Percentiles rank a stretch among this genome's conserved stretches.
phyloP scores from a whole-genome alignment of 169 alveolate genomes.

The Eimeria nieschulzi region DNA sequence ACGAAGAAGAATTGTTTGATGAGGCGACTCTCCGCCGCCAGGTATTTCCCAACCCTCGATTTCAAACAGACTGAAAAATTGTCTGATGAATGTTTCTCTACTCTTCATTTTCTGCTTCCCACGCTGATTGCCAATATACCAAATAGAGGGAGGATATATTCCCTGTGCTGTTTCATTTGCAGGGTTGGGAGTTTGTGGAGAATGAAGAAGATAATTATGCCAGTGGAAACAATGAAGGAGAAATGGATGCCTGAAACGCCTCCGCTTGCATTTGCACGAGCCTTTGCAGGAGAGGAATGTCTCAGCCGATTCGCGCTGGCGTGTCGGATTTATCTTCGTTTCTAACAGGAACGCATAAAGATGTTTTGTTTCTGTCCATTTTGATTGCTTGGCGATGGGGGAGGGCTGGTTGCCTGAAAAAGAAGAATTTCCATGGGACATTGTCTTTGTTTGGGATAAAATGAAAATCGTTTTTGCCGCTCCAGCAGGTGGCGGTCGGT shows the following conservation, averaged over 20 bases:
- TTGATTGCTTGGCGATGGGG: too few relatives aligned
- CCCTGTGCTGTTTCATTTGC: neutral
- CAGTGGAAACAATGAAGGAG: neutral
- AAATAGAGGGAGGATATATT: neutral
- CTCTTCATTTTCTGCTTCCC: neutral
- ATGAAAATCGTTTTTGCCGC: too few relatives aligned
- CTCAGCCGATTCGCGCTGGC: too few relatives aligned
- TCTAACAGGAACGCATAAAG: too few relatives aligned
- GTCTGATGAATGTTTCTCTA: neutral
- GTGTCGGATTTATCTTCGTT: too few relatives aligned
- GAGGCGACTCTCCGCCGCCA: slow-evolving; percentile 58
- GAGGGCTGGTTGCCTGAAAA: too few relatives aligned
- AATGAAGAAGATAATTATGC: slow-evolving; percentile 13
- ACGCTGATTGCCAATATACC: neutral
- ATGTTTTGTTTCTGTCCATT: too few relatives aligned
- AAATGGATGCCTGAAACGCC: slow-evolving; percentile 11
- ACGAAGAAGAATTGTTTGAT: slow-evolving; percentile 61
- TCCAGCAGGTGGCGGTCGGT: too few relatives aligned
- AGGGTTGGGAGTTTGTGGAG: slow-evolving; percentile 68
- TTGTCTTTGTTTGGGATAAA: too few relatives aligned
- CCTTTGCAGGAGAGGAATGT: neutral
- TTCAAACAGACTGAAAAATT: neutral
- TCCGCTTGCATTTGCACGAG: neutral
- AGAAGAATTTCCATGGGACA: too few relatives aligned
- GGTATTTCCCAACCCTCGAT: neutral